Conservation (phyloP, 352 stramenopile genomes). For the Peronospora tabacina region DNA sequence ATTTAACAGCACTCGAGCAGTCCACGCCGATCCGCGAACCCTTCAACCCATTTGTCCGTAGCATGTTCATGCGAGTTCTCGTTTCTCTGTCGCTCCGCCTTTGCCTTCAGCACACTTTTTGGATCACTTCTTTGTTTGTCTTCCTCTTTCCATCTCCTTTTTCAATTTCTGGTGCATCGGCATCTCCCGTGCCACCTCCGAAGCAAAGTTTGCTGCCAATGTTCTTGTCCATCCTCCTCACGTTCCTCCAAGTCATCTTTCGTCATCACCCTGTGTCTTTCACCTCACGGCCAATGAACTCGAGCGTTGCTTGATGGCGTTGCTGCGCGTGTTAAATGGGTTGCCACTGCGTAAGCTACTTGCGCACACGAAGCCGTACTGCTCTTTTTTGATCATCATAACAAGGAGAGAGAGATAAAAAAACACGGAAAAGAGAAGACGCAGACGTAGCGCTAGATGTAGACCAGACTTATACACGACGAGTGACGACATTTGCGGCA, state of each 20-base stretch:
- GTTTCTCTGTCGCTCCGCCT: slow-evolving; percentile 80
- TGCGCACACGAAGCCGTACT: slow-evolving; percentile 13
- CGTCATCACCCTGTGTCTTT: slow-evolving; percentile 85
- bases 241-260: slow-evolving; percentile 72
- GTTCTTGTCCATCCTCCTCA: slow-evolving; percentile 59
- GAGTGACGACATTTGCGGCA: too few relatives aligned
- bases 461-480: too few relatives aligned
- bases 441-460: too few relatives aligned
- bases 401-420: too few relatives aligned
- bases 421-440: too few relatives aligned
- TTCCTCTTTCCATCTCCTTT: slow-evolving; percentile 46
- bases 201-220: slow-evolving; percentile 86
- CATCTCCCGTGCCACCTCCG: slow-evolving; percentile 40
- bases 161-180: slow-evolving; percentile 7
- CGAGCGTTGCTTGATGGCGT: slow-evolving; percentile 67
- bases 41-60: slow-evolving; percentile 65
- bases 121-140: slow-evolving; percentile 85
- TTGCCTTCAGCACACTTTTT: slow-evolving; percentile 90
- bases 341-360: slow-evolving; percentile 43
- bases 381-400: slow-evolving; percentile 16
- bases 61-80: slow-evolving; percentile 76
- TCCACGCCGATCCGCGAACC: slow-evolving; percentile 53
- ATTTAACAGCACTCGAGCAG: slow-evolving; percentile 77
- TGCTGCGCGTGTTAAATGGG: slow-evolving; percentile 86
- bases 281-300: slow-evolving; percentile 83